These are phyloP conservation scores for Fonsecaea monophora DNA, from an alignment of 2,329 filamentous ascomycete genomes.

Conservation along the genomic window DNA sequence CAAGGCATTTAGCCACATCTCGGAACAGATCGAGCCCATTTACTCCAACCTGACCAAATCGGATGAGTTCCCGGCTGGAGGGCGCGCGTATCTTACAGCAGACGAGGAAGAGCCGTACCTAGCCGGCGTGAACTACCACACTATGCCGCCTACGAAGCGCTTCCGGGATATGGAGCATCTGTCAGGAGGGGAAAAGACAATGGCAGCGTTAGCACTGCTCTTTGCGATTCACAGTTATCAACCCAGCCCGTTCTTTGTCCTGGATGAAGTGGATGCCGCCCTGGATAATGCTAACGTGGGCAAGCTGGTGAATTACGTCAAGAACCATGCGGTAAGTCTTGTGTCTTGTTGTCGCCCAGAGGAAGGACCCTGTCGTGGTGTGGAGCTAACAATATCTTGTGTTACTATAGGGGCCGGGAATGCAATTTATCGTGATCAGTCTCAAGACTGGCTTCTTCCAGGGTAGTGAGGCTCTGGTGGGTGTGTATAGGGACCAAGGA, in stretches of 20 bases:
- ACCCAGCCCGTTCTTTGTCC: slow-evolving; percentile 93
- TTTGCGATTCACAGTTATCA: slow-evolving; percentile 98
- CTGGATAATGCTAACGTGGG: slow-evolving; percentile 98
- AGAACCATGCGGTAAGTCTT: slow-evolving; percentile 72
- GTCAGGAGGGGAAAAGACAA: slow-evolving; percentile 97
- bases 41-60: slow-evolving; percentile 95
- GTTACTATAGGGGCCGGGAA: slow-evolving; percentile 71
- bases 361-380: neutral
- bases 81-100: slow-evolving; percentile 85
- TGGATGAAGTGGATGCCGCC: slow-evolving; percentile 97
- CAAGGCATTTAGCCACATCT: slow-evolving; percentile 92
- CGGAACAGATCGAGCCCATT: slow-evolving; percentile 89
- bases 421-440: slow-evolving; percentile 99
- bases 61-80: slow-evolving; percentile 89
- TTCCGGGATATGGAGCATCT: slow-evolving; percentile 99
- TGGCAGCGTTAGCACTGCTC: slow-evolving; percentile 93
- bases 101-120: slow-evolving; percentile 97
- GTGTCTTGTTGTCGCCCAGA: neutral
- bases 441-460: slow-evolving; percentile 96
- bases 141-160: slow-evolving; percentile 96
- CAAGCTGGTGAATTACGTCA: slow-evolving; percentile 95
- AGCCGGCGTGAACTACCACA: slow-evolving; percentile 95
- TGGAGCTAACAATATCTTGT: slow-evolving; percentile 7
- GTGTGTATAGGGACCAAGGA: slow-evolving; percentile 92
- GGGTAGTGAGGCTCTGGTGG: slow-evolving; percentile 92